Base-by-base conservation (phyloP, 2,329 filamentous ascomycete species). In the Trichoderma brevicompactum region DNA sequence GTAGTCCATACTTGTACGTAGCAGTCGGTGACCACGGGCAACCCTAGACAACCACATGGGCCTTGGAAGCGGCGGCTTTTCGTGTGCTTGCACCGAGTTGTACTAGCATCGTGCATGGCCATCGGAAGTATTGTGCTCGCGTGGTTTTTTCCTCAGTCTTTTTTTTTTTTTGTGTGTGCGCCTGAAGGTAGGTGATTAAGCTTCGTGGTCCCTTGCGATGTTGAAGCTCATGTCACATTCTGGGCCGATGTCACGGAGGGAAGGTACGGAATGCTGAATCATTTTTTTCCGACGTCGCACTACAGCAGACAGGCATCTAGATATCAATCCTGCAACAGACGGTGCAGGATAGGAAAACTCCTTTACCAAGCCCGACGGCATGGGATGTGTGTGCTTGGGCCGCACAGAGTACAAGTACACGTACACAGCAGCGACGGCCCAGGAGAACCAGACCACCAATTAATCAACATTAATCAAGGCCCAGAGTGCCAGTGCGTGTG, bases 261-360 rank as follows among this genome's bases (percentile, higher is more conserved):
- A 65, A 65, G 46, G 62, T 65, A 65, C 62, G 62, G 62, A 56
- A 65, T 59, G 54, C 53, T 58, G 52, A 38, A 44, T 44, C 54
- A 32, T 15, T 44, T 65, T 52, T 59, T 59, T 50, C 62, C 62
- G 62, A 58, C 43, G 62, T 65, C 38, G 62, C 62, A 59, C 61
- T 34, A 36, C 54, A 52, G 38, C 28, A 36, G 15, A 19, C 41
- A n/a, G 13, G 60, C 60, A 19, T 48, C 43, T 40, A 28, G 43
- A 64, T 55, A 17, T 15, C 32, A 34, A 38, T 10, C 36, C 10
- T 38, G 36, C 23, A 28, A 10, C 36, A 38, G 36, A 7, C 10
- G 2, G 36, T 38, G 36, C 36, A 38, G 36, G 36, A 38, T 38
- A 38, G 36, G 10, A 38, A 38, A 38, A 7, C 36, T 10, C 36